Conservation (phyloP, 768 basidiomycete genomes). For the Serendipita sp. region DNA sequence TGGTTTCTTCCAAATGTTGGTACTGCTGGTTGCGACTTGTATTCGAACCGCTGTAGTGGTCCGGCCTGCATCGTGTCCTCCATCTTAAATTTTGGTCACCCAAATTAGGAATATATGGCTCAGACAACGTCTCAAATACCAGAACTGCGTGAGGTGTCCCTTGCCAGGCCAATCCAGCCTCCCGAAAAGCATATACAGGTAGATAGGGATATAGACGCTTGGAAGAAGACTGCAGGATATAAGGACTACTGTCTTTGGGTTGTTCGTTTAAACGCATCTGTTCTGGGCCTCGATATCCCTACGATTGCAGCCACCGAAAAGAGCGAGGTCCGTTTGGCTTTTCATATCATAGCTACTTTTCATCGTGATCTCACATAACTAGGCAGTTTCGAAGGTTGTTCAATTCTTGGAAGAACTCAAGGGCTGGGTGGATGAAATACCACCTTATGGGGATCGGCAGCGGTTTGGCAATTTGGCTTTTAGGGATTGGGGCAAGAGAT, state of each 20-base stretch:
- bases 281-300: constrained; percentile 47
- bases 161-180: constrained; percentile 8
- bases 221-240: constrained; percentile 58
- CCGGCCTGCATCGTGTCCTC: too few species aligned
- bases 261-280: constrained; percentile 56
- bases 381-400: constrained; percentile 21
- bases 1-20: too few species aligned
- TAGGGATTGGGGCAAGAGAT: constrained; percentile 59
- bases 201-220: constrained; percentile 58
- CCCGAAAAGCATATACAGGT: constrained; percentile 31
- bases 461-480: constrained; percentile 89
- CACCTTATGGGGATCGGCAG: constrained; percentile 55
- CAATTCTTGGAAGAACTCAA: constrained; percentile 48
- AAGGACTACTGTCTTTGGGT: constrained; percentile 60
- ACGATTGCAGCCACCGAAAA: constrained; percentile 10
- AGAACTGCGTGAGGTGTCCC: background rate
- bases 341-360: background rate
- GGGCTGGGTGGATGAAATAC: constrained; percentile 66
- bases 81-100: too few species aligned
- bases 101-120: too few species aligned
- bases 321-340: background rate
- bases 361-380: background rate
- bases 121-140: background rate
- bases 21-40: too few species aligned
- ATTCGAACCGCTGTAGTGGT: too few species aligned